These are phyloP conservation scores for Vicia villosa DNA, from an alignment of 306 rosid species.

Conservation along the genomic window DNA sequence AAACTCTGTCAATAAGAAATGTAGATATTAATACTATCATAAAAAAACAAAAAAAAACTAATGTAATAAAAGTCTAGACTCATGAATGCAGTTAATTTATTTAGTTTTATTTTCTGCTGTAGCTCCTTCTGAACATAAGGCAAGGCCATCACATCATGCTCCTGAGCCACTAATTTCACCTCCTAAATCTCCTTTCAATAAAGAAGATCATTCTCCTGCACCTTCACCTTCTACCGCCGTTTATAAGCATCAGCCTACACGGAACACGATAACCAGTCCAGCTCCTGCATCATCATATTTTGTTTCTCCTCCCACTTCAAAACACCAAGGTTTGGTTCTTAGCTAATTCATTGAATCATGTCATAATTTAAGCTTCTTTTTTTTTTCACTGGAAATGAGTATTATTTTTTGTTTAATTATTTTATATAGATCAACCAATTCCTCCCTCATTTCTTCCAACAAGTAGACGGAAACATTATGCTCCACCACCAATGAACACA, in stretches of 20 bases:
- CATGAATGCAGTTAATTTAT: neutral
- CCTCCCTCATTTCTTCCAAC: slow-evolving; percentile 52
- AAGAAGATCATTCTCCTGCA: slow-evolving; percentile 52
- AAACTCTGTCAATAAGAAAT: neutral
- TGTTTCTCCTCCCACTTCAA: slow-evolving; percentile 54
- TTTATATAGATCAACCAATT: slow-evolving; percentile 51
- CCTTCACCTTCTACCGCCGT: slow-evolving; percentile 56
- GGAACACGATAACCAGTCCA: slow-evolving; percentile 57
- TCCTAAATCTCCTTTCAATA: slow-evolving; percentile 50
- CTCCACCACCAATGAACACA: slow-evolving; percentile 62
- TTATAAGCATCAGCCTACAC: slow-evolving; percentile 49
- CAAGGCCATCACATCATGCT: slow-evolving; percentile 45
- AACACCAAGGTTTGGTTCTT: slow-evolving; percentile 55
- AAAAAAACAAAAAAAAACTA: neutral
- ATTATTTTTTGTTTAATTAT: slow-evolving; percentile 22
- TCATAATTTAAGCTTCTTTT: neutral
- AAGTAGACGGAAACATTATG: slow-evolving; percentile 43
- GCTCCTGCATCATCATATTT: slow-evolving; percentile 63
- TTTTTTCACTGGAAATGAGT: slow-evolving; percentile 6
- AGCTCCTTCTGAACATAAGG: slow-evolving; percentile 56
- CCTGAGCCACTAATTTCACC: slow-evolving; percentile 50
- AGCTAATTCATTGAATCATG: slow-evolving; percentile 10
- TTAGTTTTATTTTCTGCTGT: slow-evolving; percentile 35
- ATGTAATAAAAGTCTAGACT: neutral
- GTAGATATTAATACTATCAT: neutral